Percentiles rank a stretch among this genome's conserved stretches.
These are phyloP conservation scores for Anthostomella pinea DNA, from an alignment of 2,329 filamentous ascomycete species.

Conservation along the genomic window DNA sequence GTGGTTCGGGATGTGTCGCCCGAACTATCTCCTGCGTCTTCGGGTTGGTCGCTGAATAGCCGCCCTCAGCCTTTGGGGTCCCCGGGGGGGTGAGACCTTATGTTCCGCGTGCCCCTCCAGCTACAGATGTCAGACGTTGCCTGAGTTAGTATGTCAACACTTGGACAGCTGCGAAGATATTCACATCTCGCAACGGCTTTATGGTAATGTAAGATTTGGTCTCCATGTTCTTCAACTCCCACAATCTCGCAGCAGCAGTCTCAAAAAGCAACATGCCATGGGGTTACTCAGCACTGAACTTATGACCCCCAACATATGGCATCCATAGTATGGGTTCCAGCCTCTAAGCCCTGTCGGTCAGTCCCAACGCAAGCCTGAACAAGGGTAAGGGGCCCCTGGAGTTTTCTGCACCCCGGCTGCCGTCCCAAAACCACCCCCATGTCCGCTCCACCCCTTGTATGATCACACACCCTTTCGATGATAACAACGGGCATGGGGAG, in stretches of 20 bases:
- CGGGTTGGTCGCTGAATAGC: neutral
- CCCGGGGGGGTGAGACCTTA: conserved; percentile 19
- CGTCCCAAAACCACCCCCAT: conserved; percentile 28
- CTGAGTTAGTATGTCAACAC: neutral
- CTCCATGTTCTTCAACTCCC: neutral
- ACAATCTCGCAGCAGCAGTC: conserved; percentile 17
- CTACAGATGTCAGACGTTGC: conserved; percentile 23
- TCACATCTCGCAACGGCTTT: conserved; percentile 14
- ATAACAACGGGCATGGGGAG: conserved; percentile 29
- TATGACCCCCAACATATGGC: conserved; percentile 19
- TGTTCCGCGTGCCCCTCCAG: conserved; percentile 22
- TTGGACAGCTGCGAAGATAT: conserved; percentile 21
- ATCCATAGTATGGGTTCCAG: conserved; percentile 27
- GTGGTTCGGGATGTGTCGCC: neutral
- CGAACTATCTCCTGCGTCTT: neutral
- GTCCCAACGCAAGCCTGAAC: conserved; percentile 27
- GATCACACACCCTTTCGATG: conserved; percentile 22
- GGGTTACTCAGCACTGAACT: conserved; percentile 11
- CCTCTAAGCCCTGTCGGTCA: conserved; percentile 32
- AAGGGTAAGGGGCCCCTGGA: conserved; percentile 30
- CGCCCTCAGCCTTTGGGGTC: conserved; percentile 11
- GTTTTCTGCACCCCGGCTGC: conserved; percentile 32
- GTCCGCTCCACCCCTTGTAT: conserved; percentile 27
- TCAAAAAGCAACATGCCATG: conserved; percentile 23
- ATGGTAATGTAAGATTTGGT: conserved; percentile 3